These are phyloP conservation scores for Lyophyllum decastes DNA, from an alignment of 768 basidiomycete genomes.

Conservation along the genomic window DNA sequence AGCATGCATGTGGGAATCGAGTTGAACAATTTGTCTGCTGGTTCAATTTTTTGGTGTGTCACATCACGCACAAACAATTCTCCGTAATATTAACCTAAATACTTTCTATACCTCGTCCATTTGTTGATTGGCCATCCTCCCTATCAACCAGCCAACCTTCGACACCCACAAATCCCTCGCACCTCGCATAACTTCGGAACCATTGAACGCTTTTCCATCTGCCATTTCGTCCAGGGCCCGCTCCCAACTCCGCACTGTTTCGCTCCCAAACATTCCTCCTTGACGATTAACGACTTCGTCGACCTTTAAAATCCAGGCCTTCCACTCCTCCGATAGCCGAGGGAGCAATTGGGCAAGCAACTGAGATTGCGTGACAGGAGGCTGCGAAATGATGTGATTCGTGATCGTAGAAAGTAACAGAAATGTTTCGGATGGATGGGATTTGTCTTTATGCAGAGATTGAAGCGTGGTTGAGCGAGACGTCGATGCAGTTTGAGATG, in stretches of 20 bases:
- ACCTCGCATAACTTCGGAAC: slow-evolving; percentile 36
- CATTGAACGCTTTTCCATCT: slow-evolving; percentile 43
- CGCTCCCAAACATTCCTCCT: slow-evolving; percentile 79
- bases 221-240: slow-evolving; percentile 68
- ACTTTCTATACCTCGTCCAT: slow-evolving; percentile 38
- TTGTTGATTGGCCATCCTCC: slow-evolving; percentile 36
- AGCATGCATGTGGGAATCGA: slow-evolving; percentile 48
- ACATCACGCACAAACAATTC: slow-evolving; percentile 15
- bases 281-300: slow-evolving; percentile 70
- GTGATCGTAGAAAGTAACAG: slow-evolving; percentile 69
- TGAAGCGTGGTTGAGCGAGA: slow-evolving; percentile 47
- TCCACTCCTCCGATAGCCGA: slow-evolving; percentile 75
- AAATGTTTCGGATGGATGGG: slow-evolving; percentile 76
- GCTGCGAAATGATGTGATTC: slow-evolving; percentile 67
- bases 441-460: slow-evolving; percentile 60
- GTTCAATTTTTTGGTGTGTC: slow-evolving; percentile 15
- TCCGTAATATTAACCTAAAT: too few relatives aligned
- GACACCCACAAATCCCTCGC: slow-evolving; percentile 65
- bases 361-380: slow-evolving; percentile 61
- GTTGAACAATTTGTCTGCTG: slow-evolving; percentile 4
- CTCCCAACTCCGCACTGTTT: slow-evolving; percentile 71
- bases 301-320: slow-evolving; percentile 70
- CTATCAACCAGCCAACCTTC: slow-evolving; percentile 81
- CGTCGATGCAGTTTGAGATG: slow-evolving; percentile 23
- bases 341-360: slow-evolving; percentile 60